A percentile compares a stretch with the other conserved stretches of the same genome.
These are phyloP conservation scores for Castanea sativa DNA, from an alignment of 306 rosid genomes.

Conservation along the genomic window DNA sequence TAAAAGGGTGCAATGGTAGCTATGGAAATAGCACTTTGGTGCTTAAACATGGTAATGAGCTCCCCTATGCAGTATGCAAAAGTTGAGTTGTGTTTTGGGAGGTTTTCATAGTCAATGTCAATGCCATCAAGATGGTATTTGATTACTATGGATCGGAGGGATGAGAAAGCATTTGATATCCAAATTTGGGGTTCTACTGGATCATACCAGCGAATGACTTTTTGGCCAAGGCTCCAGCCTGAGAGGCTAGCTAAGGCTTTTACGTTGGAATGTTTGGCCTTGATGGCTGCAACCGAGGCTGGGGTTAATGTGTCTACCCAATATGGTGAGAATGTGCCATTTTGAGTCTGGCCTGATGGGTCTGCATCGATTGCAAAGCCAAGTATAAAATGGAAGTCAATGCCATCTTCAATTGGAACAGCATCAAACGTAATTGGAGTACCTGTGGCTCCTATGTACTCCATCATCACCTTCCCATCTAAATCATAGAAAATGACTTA, in stretches of 20 bases:
- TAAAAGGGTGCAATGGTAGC: constrained; percentile 59
- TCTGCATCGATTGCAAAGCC: constrained; percentile 53
- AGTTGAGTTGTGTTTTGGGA: constrained; percentile 24
- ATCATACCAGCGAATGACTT: constrained; percentile 44
- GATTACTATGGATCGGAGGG: constrained; percentile 27
- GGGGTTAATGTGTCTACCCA: constrained; percentile 44
- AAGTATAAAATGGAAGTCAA: constrained; percentile 51
- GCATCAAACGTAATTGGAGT: constrained; percentile 20
- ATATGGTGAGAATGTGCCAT: constrained; percentile 45
- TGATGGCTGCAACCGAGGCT: constrained; percentile 33
- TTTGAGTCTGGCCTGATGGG: constrained; percentile 32
- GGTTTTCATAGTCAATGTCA: constrained; percentile 51
- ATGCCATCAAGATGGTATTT: constrained; percentile 54
- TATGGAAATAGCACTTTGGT: constrained; percentile 35
- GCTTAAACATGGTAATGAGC: constrained; percentile 49
- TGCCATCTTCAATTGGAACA: constrained; percentile 36
- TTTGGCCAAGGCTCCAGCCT: constrained; percentile 45
- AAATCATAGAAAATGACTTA: not conserved
- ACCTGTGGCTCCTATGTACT: constrained; percentile 64
- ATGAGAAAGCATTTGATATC: constrained; percentile 52
- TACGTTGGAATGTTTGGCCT: constrained; percentile 32
- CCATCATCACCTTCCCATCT: constrained; percentile 66
- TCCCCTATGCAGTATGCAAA: constrained; percentile 60
- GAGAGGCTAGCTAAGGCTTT: constrained; percentile 56
- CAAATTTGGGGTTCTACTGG: constrained; percentile 36